Conservation (phyloP, 176 grass and related monocot species). For the Oryza glaberrima region DNA sequence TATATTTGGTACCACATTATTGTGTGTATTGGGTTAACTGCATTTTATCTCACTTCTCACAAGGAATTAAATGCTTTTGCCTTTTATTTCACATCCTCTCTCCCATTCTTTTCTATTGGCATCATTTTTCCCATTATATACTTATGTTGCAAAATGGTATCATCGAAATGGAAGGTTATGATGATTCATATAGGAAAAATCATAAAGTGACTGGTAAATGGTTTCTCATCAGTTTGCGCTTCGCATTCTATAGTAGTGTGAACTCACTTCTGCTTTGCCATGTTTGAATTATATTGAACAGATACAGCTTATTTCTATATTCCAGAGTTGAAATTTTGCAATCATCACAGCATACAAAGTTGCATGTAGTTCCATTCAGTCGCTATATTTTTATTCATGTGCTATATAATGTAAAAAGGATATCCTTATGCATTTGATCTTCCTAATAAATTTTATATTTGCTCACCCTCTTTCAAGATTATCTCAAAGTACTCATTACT, state of each 20-base stretch:
- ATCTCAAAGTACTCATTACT: constrained; percentile 21
- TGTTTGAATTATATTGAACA: not conserved
- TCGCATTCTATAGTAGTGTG: not conserved
- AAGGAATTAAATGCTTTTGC: not conserved
- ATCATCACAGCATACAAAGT: not conserved
- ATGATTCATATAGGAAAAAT: not conserved
- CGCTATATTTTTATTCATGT: not conserved
- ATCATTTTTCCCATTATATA: constrained; percentile 19
- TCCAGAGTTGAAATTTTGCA: not conserved
- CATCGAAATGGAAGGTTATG: not conserved
- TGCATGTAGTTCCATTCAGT: not conserved
- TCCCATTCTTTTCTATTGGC: constrained; percentile 1
- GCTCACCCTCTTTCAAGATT: not conserved
- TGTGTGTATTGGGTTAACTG: not conserved
- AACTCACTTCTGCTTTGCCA: not conserved
- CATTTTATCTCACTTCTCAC: not conserved
- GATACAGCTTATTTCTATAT: not conserved
- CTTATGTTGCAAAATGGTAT: not conserved
- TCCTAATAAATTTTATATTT: not conserved
- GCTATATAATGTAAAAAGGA: not conserved
- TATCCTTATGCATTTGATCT: not conserved
- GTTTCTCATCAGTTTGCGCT: not conserved
- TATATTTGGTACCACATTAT: not conserved
- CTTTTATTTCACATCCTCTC: constrained; percentile 23
- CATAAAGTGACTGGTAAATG: not conserved